These are phyloP conservation scores for Penicillium sp. DNA, from an alignment of 2,329 filamentous ascomycete species.

Conservation along the genomic window DNA sequence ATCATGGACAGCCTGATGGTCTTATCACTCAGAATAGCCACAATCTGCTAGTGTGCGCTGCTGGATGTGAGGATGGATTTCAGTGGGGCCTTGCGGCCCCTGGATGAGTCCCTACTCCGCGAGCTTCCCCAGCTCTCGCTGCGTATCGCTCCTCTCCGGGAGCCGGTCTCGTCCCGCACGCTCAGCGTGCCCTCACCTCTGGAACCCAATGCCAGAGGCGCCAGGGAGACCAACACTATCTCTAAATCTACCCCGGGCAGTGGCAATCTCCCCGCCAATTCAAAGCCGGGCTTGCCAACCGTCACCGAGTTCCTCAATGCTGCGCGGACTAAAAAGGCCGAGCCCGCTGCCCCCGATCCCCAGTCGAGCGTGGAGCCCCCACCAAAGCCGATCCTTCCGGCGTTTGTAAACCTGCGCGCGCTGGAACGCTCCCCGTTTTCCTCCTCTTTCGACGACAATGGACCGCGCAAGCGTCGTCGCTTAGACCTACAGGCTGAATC, in stretches of 20 bases:
- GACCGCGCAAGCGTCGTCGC: conserved; percentile 44
- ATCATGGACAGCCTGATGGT: conserved; percentile 9
- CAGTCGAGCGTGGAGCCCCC: conserved; percentile 37
- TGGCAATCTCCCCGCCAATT: conserved; percentile 34
- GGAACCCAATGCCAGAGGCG: conserved; percentile 43
- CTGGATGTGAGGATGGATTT: conserved; percentile 31
- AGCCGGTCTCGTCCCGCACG: conserved; percentile 44
- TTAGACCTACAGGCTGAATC: conserved; percentile 42
- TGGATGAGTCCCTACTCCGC: conserved; percentile 44
- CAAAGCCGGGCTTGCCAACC: conserved; percentile 29
- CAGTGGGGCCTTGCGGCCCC: conserved; percentile 31
- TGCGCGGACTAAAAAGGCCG: conserved; percentile 37
- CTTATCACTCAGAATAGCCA: conserved; percentile 4
- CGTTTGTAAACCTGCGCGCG: conserved; percentile 49
- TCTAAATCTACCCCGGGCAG: conserved; percentile 27
- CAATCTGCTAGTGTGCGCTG: conserved; percentile 2
- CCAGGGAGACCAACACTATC: conserved; percentile 31
- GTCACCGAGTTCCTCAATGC: conserved; percentile 38
- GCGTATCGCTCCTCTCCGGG: conserved; percentile 49
- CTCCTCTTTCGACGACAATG: conserved; percentile 39
- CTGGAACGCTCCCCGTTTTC: conserved; percentile 45
- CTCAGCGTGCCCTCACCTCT: conserved; percentile 45
- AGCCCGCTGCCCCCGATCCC: conserved; percentile 28
- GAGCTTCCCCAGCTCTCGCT: conserved; percentile 45
- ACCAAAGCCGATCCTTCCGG: conserved; percentile 43